Evolutionary conservation across 225 moss, liverwort and hornwort species (phyloP).

Genomic region (Physcomitrellopsis africana): DNA sequence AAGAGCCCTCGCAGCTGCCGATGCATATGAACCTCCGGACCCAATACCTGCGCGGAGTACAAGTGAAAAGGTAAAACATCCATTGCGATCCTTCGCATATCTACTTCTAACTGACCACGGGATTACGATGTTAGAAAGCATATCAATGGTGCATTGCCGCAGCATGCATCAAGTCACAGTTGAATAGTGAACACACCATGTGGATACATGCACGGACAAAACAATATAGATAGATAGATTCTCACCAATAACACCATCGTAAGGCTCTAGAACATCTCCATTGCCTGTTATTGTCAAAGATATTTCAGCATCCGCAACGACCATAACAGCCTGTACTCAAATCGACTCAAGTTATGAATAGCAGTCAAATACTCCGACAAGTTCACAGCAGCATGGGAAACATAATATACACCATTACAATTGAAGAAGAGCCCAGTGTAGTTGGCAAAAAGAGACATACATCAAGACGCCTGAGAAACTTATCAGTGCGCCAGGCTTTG

Average conservation of each 20-base stretch:
- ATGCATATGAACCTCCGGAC: slow-evolving; percentile 90
- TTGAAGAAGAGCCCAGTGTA: not conserved
- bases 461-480: slow-evolving; percentile 91
- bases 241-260: slow-evolving; percentile 86
- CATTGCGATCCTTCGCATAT: slow-evolving; percentile 13
- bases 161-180: slow-evolving; percentile 21
- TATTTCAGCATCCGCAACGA: slow-evolving; percentile 89
- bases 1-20: slow-evolving; percentile 91
- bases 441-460: slow-evolving; percentile 44
- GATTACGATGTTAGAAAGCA: not conserved
- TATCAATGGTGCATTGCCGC: not conserved
- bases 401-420: not conserved
- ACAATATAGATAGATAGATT: slow-evolving; percentile 7
- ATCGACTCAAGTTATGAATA: slow-evolving; percentile 17
- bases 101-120: not conserved
- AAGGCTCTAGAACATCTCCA: slow-evolving; percentile 96
- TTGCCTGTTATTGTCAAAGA: slow-evolving; percentile 88
- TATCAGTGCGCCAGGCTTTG: slow-evolving; percentile 89
- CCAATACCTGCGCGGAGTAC: slow-evolving; percentile 69
- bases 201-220: slow-evolving; percentile 15
- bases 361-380: slow-evolving; percentile 10
- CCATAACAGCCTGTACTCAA: slow-evolving; percentile 85
- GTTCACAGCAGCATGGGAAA: not conserved
- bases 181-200: not conserved
- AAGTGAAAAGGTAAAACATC: not conserved